Base-by-base conservation (phyloP, 2,329 filamentous ascomycete species). In the Penicillium janthinellum region DNA sequence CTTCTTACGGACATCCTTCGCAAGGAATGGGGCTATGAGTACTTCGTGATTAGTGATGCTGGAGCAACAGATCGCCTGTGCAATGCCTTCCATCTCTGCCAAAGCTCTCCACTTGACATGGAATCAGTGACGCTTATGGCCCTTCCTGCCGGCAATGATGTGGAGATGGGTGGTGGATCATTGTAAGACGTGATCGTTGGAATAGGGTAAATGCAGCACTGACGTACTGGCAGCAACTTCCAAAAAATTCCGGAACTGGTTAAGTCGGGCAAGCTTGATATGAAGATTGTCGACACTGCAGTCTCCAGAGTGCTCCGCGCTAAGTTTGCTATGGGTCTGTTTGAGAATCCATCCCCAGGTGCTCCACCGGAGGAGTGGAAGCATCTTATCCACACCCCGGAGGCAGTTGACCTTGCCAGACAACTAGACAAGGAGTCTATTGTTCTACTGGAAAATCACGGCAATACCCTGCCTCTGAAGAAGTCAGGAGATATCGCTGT, bases 101-200 rank as follows among this genome's bases (percentile, higher is more conserved):
- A 77, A 31, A 78, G 81, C 25, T 77, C 81, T 31, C 85, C 86
- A 0, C 82, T 88, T 44, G 89, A 91, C 67, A 85, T 84, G 54
- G 84, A 87, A 55, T 85, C 88, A 2, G 82, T 91, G 22, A 88
- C 87, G 0, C 77, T 85, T 50, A 83, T 84, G 75, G 78, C 86
- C 8, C 81, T 92, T 4, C 85, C 86, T 0, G 87, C 88, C 4
- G 89, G 90, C 3, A 89, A 86, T 53, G 89, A 91, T 42, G 71
- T 89, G 11, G 90, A 92, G 68, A 91, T 91, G 89, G 89, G 89
- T 11, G 89, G 89, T 41, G 89, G 90, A 17, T 88, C 86, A 20
- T 91, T 85, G 73, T 76, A 64, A 64, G 73, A 39, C 1, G 20
- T 12, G 11, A 4, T 8, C 10, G 14, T 15, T 20, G 3, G 3